phyloP scores from a whole-genome alignment of 2,329 filamentous ascomycete genomes.

The Tolypocladium paradoxum region DNA sequence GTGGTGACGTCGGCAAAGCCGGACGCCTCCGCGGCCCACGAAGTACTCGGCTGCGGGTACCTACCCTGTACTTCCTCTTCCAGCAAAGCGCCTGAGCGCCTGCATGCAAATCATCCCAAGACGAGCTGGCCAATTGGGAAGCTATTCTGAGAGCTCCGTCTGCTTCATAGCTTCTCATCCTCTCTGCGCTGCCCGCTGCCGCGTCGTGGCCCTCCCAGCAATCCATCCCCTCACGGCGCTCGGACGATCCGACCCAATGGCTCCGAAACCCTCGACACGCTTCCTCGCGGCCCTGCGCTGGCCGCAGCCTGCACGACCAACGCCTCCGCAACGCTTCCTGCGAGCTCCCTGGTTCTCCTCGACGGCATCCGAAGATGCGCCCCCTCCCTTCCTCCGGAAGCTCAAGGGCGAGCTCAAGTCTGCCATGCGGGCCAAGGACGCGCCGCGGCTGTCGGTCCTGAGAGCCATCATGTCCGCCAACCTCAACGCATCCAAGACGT shows the following conservation, averaged over 20 bases:
- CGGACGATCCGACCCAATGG: neutral
- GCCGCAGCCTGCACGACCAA: neutral
- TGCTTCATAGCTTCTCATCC: neutral
- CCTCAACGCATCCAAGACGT: constrained; percentile 66
- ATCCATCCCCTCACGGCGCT: neutral
- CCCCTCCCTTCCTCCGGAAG: constrained; percentile 39
- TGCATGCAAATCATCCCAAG: neutral
- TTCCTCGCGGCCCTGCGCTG: neutral
- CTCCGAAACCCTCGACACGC: neutral
- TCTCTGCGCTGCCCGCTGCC: neutral
- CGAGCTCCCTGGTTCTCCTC: constrained; percentile 18
- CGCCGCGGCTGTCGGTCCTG: constrained; percentile 55
- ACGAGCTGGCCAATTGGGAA: neutral
- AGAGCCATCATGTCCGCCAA: constrained; percentile 58
- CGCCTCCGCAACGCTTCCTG: neutral
- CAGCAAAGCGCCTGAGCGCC: neutral
- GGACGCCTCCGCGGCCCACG: neutral
- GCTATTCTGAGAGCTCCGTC: neutral
- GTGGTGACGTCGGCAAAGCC: neutral
- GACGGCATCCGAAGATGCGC: constrained; percentile 21
- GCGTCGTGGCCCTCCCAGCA: neutral
- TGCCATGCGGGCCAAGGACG: constrained; percentile 56
- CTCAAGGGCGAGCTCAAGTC: constrained; percentile 52
- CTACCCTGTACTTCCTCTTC: neutral
- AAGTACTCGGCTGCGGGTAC: no score